Conservation (phyloP, 192 early-diverging fungal species). For the Lunasporangiospora selenospora region DNA sequence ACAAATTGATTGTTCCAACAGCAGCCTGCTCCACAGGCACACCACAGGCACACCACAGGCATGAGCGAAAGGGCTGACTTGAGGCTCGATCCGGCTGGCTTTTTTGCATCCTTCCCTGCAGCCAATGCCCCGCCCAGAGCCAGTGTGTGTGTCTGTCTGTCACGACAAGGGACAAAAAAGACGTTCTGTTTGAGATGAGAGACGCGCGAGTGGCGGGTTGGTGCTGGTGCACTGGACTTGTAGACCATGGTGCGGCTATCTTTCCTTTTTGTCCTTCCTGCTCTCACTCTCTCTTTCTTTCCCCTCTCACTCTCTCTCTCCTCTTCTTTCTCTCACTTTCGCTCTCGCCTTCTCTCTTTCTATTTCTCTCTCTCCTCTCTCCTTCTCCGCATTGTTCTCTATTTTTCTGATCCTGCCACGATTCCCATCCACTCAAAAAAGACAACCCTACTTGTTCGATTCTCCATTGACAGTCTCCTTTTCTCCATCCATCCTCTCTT, state of each 20-base stretch:
- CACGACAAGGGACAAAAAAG: too few relatives aligned
- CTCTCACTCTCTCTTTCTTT: background rate
- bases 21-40: too few relatives aligned
- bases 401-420: background rate
- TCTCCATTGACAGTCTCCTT: background rate
- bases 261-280: background rate
- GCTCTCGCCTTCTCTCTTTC: background rate
- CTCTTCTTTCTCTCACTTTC: background rate
- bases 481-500: background rate
- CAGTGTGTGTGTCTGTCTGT: too few relatives aligned
- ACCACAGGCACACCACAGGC: too few relatives aligned
- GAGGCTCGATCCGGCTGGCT: too few relatives aligned
- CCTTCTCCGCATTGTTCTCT: background rate
- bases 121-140: too few relatives aligned
- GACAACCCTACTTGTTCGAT: background rate
- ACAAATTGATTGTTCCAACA: too few relatives aligned
- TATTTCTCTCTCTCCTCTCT: background rate
- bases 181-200: background rate
- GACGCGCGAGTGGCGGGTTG: background rate
- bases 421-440: background rate
- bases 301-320: background rate
- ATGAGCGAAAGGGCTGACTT: too few relatives aligned
- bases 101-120: too few relatives aligned
- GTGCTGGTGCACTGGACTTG: background rate
- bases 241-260: background rate